phyloP scores from a whole-genome alignment of 2,329 filamentous ascomycete genomes.

The Verticillium albo-atrum region DNA sequence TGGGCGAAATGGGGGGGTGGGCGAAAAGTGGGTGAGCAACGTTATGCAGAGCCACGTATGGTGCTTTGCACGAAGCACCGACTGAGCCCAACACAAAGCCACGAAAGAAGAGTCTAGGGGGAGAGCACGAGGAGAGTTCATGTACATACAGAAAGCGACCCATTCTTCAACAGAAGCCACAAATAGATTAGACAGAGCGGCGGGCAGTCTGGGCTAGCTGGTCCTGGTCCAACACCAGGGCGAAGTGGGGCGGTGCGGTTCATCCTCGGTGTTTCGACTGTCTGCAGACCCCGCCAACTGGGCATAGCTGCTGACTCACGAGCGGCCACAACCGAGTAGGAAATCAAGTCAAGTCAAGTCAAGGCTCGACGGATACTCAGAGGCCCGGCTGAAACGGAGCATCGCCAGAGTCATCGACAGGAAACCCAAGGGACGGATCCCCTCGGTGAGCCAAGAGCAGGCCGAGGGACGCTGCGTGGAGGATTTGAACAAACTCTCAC shows the following conservation, averaged over 20 bases:
- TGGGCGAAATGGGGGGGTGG: neutral
- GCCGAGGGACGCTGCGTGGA: slow-evolving; percentile 8
- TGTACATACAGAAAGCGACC: neutral
- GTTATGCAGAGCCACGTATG: neutral
- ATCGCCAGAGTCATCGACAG: slow-evolving; percentile 14
- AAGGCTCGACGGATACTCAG: slow-evolving; percentile 22
- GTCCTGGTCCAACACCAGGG: neutral
- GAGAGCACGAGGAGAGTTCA: neutral
- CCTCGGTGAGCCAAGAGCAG: slow-evolving; percentile 4
- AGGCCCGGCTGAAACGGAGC: slow-evolving; percentile 22
- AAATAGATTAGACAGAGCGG: neutral
- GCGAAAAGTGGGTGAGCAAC: neutral
- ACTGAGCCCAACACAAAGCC: neutral
- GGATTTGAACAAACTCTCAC: slow-evolving; percentile 7
- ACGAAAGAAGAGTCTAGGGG: neutral
- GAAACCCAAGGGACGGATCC: slow-evolving; percentile 16
- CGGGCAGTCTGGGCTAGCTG: neutral
- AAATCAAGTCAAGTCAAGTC: neutral
- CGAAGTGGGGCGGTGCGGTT: neutral
- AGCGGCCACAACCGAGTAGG: neutral
- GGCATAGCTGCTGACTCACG: neutral
- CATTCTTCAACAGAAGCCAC: neutral
- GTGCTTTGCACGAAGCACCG: neutral
- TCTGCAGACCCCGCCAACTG: neutral
- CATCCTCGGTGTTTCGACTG: neutral